phyloP scores from a whole-genome alignment of 768 basidiomycete species.

The Cystobasidium onofrii region DNA sequence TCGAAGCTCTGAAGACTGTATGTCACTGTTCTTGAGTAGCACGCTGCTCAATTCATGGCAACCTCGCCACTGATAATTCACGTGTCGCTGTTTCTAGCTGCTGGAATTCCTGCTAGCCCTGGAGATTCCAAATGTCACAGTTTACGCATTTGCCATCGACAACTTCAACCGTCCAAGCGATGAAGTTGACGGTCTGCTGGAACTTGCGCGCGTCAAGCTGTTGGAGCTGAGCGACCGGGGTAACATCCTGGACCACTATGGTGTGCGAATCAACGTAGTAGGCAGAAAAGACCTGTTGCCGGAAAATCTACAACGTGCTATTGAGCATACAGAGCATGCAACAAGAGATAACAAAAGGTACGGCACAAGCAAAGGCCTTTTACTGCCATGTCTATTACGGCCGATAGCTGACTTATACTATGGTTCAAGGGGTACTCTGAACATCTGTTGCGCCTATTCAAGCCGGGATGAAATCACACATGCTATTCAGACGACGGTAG shows the following conservation, averaged over 20 bases:
- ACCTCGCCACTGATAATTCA: neutral
- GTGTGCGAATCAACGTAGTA: conserved; percentile 73
- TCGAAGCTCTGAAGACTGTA: conserved; percentile 67
- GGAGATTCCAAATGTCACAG: conserved; percentile 72
- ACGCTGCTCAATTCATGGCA: neutral
- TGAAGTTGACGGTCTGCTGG: conserved; percentile 82
- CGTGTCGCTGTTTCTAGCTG: conserved; percentile 54
- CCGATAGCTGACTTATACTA: too few species aligned
- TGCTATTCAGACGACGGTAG: conserved; percentile 53
- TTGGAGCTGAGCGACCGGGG: conserved; percentile 55
- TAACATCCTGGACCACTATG: conserved; percentile 68
- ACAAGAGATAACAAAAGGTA: conserved; percentile 68
- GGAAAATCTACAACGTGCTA: conserved; percentile 60
- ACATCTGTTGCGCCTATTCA: conserved; percentile 86
- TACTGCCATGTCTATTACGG: too few species aligned
- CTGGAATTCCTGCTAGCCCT: conserved; percentile 75
- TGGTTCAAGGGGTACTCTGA: conserved; percentile 66
- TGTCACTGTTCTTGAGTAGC: conserved; percentile 41
- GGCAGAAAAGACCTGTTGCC: conserved; percentile 72
- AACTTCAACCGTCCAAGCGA: conserved; percentile 82
- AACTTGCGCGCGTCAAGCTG: conserved; percentile 67
- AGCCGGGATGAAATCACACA: conserved; percentile 83
- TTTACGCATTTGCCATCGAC: conserved; percentile 97
- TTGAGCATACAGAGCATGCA: conserved; percentile 63
- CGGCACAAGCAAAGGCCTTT: too few species aligned